phyloP scores from a whole-genome alignment of 139 green algal genomes.

The Parachlorella kessleri region DNA sequence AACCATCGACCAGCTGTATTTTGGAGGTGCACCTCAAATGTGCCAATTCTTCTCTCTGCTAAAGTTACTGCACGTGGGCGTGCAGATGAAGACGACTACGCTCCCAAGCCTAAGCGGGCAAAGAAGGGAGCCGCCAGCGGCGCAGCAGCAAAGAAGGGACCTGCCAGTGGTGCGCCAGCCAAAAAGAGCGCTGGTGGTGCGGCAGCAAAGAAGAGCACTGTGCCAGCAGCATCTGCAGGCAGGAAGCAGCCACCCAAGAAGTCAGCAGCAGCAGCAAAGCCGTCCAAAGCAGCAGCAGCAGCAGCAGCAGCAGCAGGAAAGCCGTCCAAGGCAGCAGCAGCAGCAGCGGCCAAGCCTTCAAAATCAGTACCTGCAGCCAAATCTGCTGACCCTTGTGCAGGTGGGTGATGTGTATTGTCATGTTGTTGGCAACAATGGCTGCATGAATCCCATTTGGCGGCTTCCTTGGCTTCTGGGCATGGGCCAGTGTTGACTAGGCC shows the following conservation, averaged over 20 bases:
- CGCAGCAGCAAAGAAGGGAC: background rate
- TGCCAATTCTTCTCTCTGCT: background rate
- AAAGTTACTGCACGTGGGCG: background rate
- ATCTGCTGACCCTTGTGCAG: no score
- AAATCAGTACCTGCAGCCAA: no score
- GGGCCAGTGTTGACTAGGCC: no score
- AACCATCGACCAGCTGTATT: background rate
- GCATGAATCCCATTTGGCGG: no score
- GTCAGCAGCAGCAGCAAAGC: background rate
- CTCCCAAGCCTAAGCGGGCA: background rate
- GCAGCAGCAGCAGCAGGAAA: background rate
- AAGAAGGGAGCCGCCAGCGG: background rate
- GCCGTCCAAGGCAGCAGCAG: background rate
- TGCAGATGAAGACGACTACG: background rate
- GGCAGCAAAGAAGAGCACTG: background rate
- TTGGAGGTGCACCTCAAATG: background rate
- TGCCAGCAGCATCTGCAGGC: background rate
- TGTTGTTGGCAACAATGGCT: no score
- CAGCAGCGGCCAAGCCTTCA: no score
- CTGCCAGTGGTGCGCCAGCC: background rate
- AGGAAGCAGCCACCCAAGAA: background rate
- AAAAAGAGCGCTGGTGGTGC: slow-evolving; percentile 6
- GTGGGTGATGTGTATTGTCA: no score
- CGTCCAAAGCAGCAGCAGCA: background rate
- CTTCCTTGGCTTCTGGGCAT: no score